Percentiles rank a stretch among this genome's conserved stretches.
These are phyloP conservation scores for Argentina anserina DNA, from an alignment of 306 rosid genomes.

Conservation along the genomic window DNA sequence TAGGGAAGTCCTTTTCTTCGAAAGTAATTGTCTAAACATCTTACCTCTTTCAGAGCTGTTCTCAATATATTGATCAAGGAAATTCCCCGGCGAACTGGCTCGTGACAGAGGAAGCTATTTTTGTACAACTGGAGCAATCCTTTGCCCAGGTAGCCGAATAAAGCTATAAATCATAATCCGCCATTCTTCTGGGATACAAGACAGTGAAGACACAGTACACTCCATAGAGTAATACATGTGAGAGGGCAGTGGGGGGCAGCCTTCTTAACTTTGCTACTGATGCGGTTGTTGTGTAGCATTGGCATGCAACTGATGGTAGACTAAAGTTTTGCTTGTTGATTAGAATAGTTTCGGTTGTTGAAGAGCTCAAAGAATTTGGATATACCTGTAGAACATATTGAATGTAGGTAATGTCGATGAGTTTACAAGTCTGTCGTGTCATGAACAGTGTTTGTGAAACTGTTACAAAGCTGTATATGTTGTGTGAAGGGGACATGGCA, in stretches of 20 bases:
- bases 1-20: neutral
- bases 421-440: no score
- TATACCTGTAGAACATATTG: neutral
- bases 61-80: conserved; percentile 31
- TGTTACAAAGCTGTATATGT: no score
- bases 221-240: neutral
- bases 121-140: conserved; percentile 56
- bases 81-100: conserved; percentile 47
- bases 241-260: neutral
- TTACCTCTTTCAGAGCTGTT: conserved; percentile 49
- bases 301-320: neutral
- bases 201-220: neutral
- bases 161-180: conserved; percentile 32
- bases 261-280: neutral
- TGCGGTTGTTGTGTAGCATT: neutral
- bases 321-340: neutral
- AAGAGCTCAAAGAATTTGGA: neutral
- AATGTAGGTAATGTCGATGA: neutral
- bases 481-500: no score
- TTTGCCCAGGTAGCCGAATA: conserved; percentile 20
- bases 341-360: neutral
- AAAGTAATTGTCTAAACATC: neutral
- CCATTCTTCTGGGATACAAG: neutral
- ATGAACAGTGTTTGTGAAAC: no score
- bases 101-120: conserved; percentile 61